Evolutionary conservation across 73 alveolate genomes (phyloP).

Genomic region (Durusdinium trenchii): DNA sequence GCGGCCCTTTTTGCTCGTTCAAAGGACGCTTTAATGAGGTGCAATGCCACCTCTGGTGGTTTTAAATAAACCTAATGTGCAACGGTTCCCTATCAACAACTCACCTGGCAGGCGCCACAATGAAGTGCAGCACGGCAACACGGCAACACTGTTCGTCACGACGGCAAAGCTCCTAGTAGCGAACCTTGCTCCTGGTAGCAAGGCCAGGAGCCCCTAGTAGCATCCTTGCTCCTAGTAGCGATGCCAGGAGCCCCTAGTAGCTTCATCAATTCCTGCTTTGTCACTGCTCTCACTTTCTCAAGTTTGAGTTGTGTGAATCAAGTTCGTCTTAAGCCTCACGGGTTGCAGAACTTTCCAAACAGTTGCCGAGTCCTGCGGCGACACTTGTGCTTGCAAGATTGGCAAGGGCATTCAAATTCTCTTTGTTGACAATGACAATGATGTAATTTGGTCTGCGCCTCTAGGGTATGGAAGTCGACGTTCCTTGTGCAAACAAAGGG

Average conservation of each 20-base stretch:
- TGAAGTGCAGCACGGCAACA: neutral
- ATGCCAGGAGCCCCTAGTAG: too few species aligned
- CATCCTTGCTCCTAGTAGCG: too few species aligned
- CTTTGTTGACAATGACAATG: too few species aligned
- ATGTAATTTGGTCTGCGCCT: too few species aligned
- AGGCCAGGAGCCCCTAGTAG: too few species aligned
- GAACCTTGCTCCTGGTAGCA: too few species aligned
- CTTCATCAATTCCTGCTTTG: too few species aligned
- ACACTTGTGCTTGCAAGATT: too few species aligned
- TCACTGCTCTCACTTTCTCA: too few species aligned
- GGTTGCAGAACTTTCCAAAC: slow-evolving; percentile 37
- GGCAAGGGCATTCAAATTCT: too few species aligned
- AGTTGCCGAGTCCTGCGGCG: neutral
- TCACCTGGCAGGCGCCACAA: neutral
- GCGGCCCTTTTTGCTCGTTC: slow-evolving; percentile 30
- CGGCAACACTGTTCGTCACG: neutral
- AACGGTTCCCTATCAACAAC: neutral
- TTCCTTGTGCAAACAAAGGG: neutral
- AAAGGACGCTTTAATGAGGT: neutral
- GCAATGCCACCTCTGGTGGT: slow-evolving; percentile 19
- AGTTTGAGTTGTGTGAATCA: too few species aligned
- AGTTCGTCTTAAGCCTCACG: neutral
- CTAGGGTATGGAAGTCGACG: slow-evolving; percentile 49
- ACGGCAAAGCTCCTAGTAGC: too few species aligned
- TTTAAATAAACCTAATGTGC: neutral